Base-by-base conservation (phyloP, 2,329 filamentous ascomycete species). In the Pseudogymnoascus pannorum region DNA sequence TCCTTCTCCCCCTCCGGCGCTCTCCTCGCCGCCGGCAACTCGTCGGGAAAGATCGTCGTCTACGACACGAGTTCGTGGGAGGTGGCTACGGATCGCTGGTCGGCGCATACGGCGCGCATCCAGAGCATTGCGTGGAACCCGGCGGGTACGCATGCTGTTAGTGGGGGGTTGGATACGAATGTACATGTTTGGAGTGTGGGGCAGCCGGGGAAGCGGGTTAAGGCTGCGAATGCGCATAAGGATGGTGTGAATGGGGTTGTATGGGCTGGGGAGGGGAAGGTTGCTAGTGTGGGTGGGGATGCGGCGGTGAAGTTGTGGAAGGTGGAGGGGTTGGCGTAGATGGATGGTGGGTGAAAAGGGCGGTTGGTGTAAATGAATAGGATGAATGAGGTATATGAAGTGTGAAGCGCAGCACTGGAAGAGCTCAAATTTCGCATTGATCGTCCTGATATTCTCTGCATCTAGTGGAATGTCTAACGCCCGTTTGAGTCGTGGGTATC, bases 261-360 rank as follows among this genome's bases (percentile, higher is more conserved):
- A 11, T 99, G 93, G 92, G 80, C 90, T 12, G 81, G 81, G 26
- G 84, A 82, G 7, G 79, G 79, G 62, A 75, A 75, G 16, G 80
- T 97, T 58, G 86, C 89, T 8, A 95, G 88, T 67, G 85, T 85
- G 4, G 94, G 94, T 51, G 89, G 87, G 9, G 94, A 99, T 80
- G 93, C 91, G 33, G 87, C 90, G 0, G 83, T 99, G 57, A 99
- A 97, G 80, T 81, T 93, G 58, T 99, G 94, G 94, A 81, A 77
- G 65, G 82, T 91, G 11, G 44, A 26, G 44, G 44, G 44, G 9
- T 51, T 51, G 5, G 44, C 8, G 24, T 51, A 51, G 38, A 42
- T 42, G 9, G 12, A 24, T 24, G 44, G 12, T 2, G 1, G 20
- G 2, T 29, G 24, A 29, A 51, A 29, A 29, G 2, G 44, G 44